Conservation (phyloP, 208 protist genomes). For the Leptomonas pyrrhocoris region DNA sequence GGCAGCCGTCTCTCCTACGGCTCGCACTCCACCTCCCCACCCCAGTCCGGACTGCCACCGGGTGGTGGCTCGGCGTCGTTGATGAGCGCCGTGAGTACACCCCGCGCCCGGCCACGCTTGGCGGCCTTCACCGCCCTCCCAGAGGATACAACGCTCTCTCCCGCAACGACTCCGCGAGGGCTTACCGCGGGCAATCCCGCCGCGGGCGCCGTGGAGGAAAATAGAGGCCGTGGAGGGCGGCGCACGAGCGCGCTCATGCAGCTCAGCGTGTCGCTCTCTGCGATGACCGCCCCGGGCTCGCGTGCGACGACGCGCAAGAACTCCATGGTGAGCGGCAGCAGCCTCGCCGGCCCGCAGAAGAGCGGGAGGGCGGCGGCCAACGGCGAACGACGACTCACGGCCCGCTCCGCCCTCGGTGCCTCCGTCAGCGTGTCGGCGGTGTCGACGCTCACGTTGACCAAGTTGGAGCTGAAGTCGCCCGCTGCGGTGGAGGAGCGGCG, state of each 20-base stretch:
- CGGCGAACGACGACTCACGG: slow-evolving; percentile 8
- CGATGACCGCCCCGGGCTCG: slow-evolving; percentile 5
- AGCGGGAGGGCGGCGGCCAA: neutral
- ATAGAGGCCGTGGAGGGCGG: slow-evolving; percentile 1
- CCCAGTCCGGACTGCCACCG: slow-evolving; percentile 9
- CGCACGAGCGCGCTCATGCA: slow-evolving; percentile 2
- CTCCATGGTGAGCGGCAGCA: slow-evolving; percentile 10
- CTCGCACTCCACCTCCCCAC: slow-evolving; percentile 22
- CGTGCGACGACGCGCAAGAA: slow-evolving; percentile 13
- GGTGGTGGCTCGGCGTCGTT: neutral
- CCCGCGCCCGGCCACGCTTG: slow-evolving; percentile 19
- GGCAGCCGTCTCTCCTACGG: slow-evolving; percentile 28
- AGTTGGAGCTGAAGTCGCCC: neutral
- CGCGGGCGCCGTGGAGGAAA: neutral
- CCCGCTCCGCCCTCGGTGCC: slow-evolving; percentile 23
- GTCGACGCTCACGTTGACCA: slow-evolving; percentile 17
- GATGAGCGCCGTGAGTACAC: neutral
- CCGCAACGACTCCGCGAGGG: slow-evolving; percentile 15
- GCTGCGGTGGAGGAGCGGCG: neutral
- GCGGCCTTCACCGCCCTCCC: slow-evolving; percentile 25
- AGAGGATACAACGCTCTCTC: slow-evolving; percentile 22
- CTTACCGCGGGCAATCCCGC: neutral
- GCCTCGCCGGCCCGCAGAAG: neutral
- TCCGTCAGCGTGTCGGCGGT: slow-evolving; percentile 29
- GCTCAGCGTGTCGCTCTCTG: slow-evolving; percentile 12